phyloP scores from a whole-genome alignment of 495 filamentous ascomycete genomes.

The Aspergillus leporis region DNA sequence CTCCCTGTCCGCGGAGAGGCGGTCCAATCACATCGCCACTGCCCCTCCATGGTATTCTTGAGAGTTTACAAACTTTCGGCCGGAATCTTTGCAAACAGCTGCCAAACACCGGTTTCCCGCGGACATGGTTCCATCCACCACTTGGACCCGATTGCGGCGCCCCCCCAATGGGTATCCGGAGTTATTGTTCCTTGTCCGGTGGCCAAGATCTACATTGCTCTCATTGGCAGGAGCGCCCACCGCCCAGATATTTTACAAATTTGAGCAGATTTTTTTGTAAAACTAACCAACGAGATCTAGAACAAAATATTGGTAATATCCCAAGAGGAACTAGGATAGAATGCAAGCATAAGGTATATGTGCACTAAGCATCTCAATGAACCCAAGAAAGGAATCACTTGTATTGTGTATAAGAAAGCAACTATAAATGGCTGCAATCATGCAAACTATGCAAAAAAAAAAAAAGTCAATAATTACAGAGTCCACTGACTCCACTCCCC shows the following conservation, averaged over 20 bases:
- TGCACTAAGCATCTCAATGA: no score
- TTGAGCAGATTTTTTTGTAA: neutral
- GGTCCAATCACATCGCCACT: slow-evolving; percentile 17
- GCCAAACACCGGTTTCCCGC: slow-evolving; percentile 5
- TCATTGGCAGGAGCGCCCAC: neutral
- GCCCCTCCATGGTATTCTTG: slow-evolving; percentile 15
- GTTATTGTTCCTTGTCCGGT: neutral
- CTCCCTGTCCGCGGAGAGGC: slow-evolving; percentile 9
- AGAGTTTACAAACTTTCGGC: neutral
- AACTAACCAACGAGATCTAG: neutral
- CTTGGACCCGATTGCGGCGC: no score
- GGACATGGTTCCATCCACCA: no score
- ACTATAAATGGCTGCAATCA: no score
- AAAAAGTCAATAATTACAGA: no score
- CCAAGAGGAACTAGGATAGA: no score
- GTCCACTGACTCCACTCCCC: no score
- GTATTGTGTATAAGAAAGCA: no score
- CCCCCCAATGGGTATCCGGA: neutral
- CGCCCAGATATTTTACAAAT: neutral
- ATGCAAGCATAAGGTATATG: no score
- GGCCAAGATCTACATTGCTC: neutral
- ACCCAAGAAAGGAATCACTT: no score
- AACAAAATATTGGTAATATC: neutral
- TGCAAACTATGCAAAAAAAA: no score
- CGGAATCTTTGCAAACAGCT: neutral